These are phyloP conservation scores for Lizanozyma gosingica DNA, from an alignment of 1,139 yeast species.

Conservation along the genomic window DNA sequence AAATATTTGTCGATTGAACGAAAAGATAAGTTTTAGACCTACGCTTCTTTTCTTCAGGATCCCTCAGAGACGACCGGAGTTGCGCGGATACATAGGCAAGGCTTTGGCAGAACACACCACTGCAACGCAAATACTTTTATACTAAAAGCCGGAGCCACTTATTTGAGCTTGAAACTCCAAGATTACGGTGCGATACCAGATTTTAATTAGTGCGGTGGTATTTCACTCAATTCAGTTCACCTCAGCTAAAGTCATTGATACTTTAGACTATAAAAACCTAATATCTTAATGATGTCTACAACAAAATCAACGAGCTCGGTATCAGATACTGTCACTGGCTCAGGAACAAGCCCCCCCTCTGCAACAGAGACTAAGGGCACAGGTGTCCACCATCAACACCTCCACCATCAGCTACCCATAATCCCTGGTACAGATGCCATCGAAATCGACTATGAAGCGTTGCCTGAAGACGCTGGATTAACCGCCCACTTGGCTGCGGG, in stretches of 20 bases:
- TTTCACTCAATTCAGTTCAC: too few relatives aligned
- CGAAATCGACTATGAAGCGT: constrained; percentile 79
- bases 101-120: too few relatives aligned
- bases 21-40: background rate
- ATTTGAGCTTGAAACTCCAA: too few relatives aligned
- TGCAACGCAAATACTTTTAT: too few relatives aligned
- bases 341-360: background rate
- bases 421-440: constrained; percentile 23
- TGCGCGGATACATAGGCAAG: too few relatives aligned
- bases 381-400: background rate
- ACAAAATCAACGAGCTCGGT: too few relatives aligned
- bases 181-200: too few relatives aligned
- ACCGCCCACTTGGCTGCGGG: constrained; percentile 83
- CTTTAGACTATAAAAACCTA: too few relatives aligned
- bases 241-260: too few relatives aligned
- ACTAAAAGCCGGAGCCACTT: too few relatives aligned
- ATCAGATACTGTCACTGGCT: background rate
- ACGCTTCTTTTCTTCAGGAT: background rate
- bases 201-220: too few relatives aligned
- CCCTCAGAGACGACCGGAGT: too few relatives aligned
- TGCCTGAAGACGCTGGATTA: constrained; percentile 82
- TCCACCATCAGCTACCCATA: constrained; percentile 3
- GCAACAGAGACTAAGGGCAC: background rate
- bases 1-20: background rate
- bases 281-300: background rate